These are phyloP conservation scores for Peronosclerospora sorghi DNA, from an alignment of 352 stramenopile genomes.

Conservation along the genomic window DNA sequence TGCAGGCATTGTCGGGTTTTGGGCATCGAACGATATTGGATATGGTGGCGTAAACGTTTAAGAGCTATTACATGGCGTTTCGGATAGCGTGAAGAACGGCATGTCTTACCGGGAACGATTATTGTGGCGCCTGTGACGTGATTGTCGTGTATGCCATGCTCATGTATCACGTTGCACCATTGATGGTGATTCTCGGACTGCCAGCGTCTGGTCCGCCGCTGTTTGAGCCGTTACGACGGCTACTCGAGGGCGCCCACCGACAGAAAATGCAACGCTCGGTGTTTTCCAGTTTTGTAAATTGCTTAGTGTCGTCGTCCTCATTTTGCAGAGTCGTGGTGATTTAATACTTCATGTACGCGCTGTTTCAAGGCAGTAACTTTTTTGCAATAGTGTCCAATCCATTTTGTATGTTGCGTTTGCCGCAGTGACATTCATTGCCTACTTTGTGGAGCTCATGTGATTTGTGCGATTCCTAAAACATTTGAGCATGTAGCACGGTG, in stretches of 20 bases:
- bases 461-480: slow-evolving; percentile 75
- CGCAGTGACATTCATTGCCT: slow-evolving; percentile 30
- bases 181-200: slow-evolving; percentile 52
- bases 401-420: slow-evolving; percentile 38
- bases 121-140: slow-evolving; percentile 49
- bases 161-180: slow-evolving; percentile 51
- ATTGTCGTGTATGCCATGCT: slow-evolving; percentile 53
- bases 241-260: slow-evolving; percentile 2
- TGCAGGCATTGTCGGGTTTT: slow-evolving; percentile 39
- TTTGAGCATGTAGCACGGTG: slow-evolving; percentile 75
- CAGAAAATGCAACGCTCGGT: slow-evolving; percentile 64
- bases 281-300: slow-evolving; percentile 73
- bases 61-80: slow-evolving; percentile 33
- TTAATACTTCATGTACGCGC: background rate
- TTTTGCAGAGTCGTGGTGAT: slow-evolving; percentile 39
- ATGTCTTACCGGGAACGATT: slow-evolving; percentile 13
- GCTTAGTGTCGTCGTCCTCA: slow-evolving; percentile 17
- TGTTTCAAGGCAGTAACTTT: slow-evolving; percentile 5
- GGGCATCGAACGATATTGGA: slow-evolving; percentile 19
- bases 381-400: slow-evolving; percentile 5
- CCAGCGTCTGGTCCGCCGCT: slow-evolving; percentile 43
- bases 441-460: slow-evolving; percentile 36
- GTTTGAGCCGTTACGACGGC: slow-evolving; percentile 53
- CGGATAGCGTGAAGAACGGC: slow-evolving; percentile 16
- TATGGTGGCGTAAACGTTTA: slow-evolving; percentile 41